Base-by-base conservation (phyloP, 805 yeast species). In the Kodamaea nitidulidarum region DNA sequence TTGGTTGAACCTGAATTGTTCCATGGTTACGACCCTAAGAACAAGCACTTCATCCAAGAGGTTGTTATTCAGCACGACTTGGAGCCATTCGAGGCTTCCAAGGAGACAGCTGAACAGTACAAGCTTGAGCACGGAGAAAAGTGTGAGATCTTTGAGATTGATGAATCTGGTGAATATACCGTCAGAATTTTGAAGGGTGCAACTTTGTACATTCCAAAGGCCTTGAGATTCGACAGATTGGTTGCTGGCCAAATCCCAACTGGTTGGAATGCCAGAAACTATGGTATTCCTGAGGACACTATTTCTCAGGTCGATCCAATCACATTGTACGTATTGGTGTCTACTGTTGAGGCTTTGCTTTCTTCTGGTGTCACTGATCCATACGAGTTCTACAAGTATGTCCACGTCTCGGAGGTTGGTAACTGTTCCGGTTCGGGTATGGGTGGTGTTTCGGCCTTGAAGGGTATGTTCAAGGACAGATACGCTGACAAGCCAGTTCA, bases 341-440 rank as follows among this genome's bases (percentile, higher is more conserved):
- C 97, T 18, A 93, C 96, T 38, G 95, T 83, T 42, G 98, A 93
- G 72, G 97, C 98, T 2, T 81, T 93, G 52, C 75, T 93, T 51
- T 69, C 91, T 42, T 78, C 97, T 48, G 99, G 99, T 83, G 72
- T 93, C 57, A 88, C 96, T 44, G 98, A 93, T 63, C 98, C 99
- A 48, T 93, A 88, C 64, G 99, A 93, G 73, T 88, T 95, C 76
- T 93, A 93, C 77, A 83, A 91, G 71, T 95, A 93, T 63, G 95
- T 95, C 36, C 99, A 93, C 65, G 95, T 93, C 42, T 88, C 98
- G 34, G 98, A 93, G 70, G 88, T 93, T 52, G 99, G 98, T 73
- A 95, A 91, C 78, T 90, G 98, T 77, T 84, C 96, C 35, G 99
- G 99, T 73, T 88, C 97, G 41, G 99, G 99, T 80, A 91, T 93